Evolutionary conservation across 2,329 filamentous ascomycete species (phyloP).

Genomic region (Albifimbria verrucaria): DNA sequence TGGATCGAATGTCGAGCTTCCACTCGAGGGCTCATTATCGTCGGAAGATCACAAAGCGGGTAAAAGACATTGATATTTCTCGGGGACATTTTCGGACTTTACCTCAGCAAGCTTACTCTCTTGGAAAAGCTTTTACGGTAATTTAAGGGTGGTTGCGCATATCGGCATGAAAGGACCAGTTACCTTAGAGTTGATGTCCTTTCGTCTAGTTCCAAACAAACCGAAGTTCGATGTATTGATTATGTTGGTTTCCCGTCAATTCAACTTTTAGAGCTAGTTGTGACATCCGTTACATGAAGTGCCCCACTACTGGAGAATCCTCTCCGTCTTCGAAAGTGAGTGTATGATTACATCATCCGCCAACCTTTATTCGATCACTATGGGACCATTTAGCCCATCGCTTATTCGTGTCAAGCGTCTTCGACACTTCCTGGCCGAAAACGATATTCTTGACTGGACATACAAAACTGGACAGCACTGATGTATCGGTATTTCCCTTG

Average conservation of each 20-base stretch:
- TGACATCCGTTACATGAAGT: neutral
- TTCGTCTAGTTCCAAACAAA: neutral
- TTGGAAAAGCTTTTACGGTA: neutral
- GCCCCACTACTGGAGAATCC: neutral
- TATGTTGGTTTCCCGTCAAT: neutral
- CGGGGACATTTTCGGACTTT: neutral
- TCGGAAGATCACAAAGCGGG: neutral
- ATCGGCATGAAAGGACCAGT: neutral
- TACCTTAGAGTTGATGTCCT: neutral
- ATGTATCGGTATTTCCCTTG: neutral
- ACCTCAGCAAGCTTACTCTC: neutral
- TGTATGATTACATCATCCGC: neutral
- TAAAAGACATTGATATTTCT: neutral
- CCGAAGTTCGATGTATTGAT: neutral
- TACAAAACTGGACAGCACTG: too few species aligned
- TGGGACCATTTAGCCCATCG: too few species aligned
- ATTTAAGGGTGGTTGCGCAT: neutral
- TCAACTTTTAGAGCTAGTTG: neutral
- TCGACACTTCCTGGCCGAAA: too few species aligned
- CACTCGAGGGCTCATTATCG: neutral
- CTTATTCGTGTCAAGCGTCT: too few species aligned
- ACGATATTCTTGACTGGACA: too few species aligned
- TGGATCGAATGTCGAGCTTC: neutral
- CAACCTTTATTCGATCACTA: neutral
- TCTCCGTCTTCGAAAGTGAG: neutral